Percentiles rank a stretch among this genome's conserved stretches.
Conservation (phyloP, 768 basidiomycete genomes). For the Paxillus rubicundulus region DNA sequence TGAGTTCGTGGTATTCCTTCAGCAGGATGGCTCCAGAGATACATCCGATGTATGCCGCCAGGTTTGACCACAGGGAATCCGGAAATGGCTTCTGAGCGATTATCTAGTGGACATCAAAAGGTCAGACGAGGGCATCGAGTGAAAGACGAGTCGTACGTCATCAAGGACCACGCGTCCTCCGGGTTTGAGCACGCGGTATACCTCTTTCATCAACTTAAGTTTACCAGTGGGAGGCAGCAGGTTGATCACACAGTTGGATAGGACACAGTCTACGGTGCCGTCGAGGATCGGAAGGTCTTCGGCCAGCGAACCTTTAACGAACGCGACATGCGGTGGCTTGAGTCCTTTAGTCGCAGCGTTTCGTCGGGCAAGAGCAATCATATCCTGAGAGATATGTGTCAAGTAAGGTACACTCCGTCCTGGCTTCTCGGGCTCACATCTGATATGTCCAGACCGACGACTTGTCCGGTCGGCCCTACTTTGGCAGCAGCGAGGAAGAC, state of each 20-base stretch:
- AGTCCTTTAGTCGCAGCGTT: conserved; percentile 42
- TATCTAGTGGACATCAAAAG: conserved; percentile 33
- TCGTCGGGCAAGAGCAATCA: conserved; percentile 46
- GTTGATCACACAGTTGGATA: conserved; percentile 60
- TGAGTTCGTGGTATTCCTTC: conserved; percentile 37
- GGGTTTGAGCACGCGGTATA: conserved; percentile 49
- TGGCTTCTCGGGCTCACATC: conserved; percentile 29
- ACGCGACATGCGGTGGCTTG: conserved; percentile 48
- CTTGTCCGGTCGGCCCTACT: conserved; percentile 48
- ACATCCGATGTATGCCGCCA: conserved; percentile 43
- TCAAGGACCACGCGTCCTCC: conserved; percentile 53
- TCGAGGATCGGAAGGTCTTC: conserved; percentile 48
- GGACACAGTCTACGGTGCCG: conserved; percentile 49
- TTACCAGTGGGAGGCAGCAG: conserved; percentile 44
- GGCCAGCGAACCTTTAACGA: conserved; percentile 42
- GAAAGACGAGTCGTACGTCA: conserved; percentile 39
- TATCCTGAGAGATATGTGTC: conserved; percentile 38
- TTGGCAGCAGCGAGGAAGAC: conserved; percentile 51
- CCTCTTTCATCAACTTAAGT: conserved; percentile 42
- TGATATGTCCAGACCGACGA: conserved; percentile 55
- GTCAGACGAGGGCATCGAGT: too few relatives aligned
- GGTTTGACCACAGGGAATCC: conserved; percentile 38
- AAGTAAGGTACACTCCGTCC: not conserved
- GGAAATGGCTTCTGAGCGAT: conserved; percentile 46
- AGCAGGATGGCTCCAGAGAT: conserved; percentile 45